phyloP scores from a whole-genome alignment of 1,139 yeast genomes.

The Saccharomyces pastorianus region DNA sequence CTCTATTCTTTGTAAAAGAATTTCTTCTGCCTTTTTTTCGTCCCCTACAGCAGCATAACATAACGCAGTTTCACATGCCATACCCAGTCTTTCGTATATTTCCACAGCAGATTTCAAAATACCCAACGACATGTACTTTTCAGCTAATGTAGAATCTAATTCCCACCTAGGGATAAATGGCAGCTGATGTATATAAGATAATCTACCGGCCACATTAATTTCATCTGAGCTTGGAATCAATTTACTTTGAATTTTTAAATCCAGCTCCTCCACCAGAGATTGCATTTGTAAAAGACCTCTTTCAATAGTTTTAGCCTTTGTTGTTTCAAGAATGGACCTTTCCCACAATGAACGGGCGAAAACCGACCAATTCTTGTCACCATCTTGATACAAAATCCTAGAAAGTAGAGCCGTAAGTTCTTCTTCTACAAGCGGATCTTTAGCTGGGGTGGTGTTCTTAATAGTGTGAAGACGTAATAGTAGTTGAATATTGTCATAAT shows the following conservation, averaged over 20 bases:
- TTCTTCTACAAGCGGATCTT: slow-evolving; percentile 66
- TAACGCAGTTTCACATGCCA: slow-evolving; percentile 78
- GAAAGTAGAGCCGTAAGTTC: slow-evolving; percentile 68
- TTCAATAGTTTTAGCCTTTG: slow-evolving; percentile 78
- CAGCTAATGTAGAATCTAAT: slow-evolving; percentile 76
- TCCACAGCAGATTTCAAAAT: slow-evolving; percentile 81
- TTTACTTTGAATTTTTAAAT: slow-evolving; percentile 55
- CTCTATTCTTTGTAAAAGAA: slow-evolving; percentile 50
- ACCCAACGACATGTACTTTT: slow-evolving; percentile 80
- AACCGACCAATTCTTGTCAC: slow-evolving; percentile 51
- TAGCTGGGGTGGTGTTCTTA: slow-evolving; percentile 64
- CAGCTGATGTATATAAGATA: slow-evolving; percentile 64
- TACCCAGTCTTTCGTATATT: slow-evolving; percentile 70
- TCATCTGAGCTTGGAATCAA: slow-evolving; percentile 48
- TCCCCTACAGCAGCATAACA: slow-evolving; percentile 86
- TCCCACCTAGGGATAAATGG: slow-evolving; percentile 82
- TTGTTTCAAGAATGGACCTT: slow-evolving; percentile 74
- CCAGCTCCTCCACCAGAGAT: slow-evolving; percentile 82
- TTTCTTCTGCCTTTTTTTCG: slow-evolving; percentile 54
- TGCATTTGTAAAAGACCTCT: slow-evolving; percentile 92
- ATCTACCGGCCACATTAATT: slow-evolving; percentile 36
- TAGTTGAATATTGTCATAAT: slow-evolving; percentile 65
- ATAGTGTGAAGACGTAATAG: slow-evolving; percentile 58
- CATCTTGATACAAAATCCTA: slow-evolving; percentile 51
- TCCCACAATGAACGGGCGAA: slow-evolving; percentile 86